Conservation (phyloP, 108 stramenopile species). For the Nitzschia putrida region DNA sequence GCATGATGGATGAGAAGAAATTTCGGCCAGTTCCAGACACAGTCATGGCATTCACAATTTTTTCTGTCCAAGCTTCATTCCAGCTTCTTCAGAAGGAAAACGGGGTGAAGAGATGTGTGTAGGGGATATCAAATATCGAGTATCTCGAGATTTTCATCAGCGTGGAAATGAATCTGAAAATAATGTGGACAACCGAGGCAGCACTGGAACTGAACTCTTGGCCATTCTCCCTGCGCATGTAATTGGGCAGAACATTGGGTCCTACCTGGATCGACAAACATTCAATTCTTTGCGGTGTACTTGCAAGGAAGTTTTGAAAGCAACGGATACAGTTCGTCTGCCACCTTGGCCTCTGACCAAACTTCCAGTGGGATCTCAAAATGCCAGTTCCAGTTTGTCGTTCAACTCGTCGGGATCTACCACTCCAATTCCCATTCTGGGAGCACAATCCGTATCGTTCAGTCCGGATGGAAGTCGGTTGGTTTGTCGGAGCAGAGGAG, state of each 20-base stretch:
- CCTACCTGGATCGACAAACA: slow-evolving; percentile 7
- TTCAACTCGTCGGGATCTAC: too few species aligned
- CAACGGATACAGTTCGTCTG: background rate
- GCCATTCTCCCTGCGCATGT: slow-evolving; percentile 11
- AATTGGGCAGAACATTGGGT: slow-evolving; percentile 9
- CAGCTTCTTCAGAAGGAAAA: too few species aligned
- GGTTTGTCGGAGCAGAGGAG: slow-evolving; percentile 10
- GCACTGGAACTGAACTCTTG: too few species aligned
- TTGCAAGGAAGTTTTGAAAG: slow-evolving; percentile 3
- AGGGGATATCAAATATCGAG: too few species aligned
- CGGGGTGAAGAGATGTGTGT: too few species aligned
- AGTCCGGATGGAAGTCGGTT: slow-evolving; percentile 12
- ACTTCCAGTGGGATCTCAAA: slow-evolving; percentile 2
- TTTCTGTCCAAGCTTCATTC: too few species aligned
- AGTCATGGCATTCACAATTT: too few species aligned
- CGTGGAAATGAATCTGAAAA: too few species aligned
- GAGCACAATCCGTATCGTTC: slow-evolving; percentile 18
- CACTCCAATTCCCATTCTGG: background rate
- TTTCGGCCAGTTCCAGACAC: too few species aligned
- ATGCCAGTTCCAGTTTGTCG: background rate
- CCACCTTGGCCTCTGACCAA: slow-evolving; percentile 9
- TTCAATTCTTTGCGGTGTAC: slow-evolving; percentile 13
- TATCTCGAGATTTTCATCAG: too few species aligned
- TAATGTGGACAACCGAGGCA: too few species aligned
- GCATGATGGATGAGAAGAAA: too few species aligned